Evolutionary conservation across 2,329 filamentous ascomycete species (phyloP).

Genomic region (Venturia pyrina): DNA sequence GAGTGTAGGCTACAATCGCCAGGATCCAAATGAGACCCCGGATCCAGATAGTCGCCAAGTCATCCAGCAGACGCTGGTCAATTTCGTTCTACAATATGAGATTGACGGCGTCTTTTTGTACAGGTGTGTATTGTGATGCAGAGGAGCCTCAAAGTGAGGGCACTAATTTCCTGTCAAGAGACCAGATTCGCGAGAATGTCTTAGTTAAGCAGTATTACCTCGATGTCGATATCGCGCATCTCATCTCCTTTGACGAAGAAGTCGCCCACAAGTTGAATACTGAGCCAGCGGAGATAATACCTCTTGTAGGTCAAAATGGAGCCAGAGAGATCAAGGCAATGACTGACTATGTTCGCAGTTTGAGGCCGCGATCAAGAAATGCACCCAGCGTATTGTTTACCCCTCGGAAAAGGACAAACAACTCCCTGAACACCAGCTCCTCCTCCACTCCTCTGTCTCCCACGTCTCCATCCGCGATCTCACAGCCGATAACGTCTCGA

Average conservation of each 20-base stretch:
- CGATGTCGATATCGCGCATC: slow-evolving; percentile 88
- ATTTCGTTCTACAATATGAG: slow-evolving; percentile 88
- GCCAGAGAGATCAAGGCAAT: neutral
- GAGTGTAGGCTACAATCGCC: slow-evolving; percentile 18
- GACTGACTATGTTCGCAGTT: slow-evolving; percentile 50
- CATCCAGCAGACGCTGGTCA: slow-evolving; percentile 69
- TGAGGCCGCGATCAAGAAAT: slow-evolving; percentile 78
- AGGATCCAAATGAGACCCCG: slow-evolving; percentile 57
- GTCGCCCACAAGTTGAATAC: slow-evolving; percentile 81
- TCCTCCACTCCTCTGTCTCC: slow-evolving; percentile 84
- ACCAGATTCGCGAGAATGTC: slow-evolving; percentile 91
- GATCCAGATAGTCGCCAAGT: slow-evolving; percentile 54
- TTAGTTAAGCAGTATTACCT: slow-evolving; percentile 91
- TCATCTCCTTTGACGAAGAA: slow-evolving; percentile 95
- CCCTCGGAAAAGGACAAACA: slow-evolving; percentile 57
- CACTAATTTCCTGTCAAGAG: slow-evolving; percentile 45
- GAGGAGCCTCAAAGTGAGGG: slow-evolving; percentile 13
- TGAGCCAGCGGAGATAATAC: slow-evolving; percentile 86
- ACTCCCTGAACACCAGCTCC: slow-evolving; percentile 85
- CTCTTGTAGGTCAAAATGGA: slow-evolving; percentile 53
- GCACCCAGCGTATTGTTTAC: slow-evolving; percentile 87
- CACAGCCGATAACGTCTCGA: slow-evolving; percentile 83
- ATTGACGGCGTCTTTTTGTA: slow-evolving; percentile 94
- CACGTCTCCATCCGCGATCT: slow-evolving; percentile 90
- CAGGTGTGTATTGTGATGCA: slow-evolving; percentile 45